phyloP scores from a whole-genome alignment of 139 green algal genomes.

The Tetraselmis striata region DNA sequence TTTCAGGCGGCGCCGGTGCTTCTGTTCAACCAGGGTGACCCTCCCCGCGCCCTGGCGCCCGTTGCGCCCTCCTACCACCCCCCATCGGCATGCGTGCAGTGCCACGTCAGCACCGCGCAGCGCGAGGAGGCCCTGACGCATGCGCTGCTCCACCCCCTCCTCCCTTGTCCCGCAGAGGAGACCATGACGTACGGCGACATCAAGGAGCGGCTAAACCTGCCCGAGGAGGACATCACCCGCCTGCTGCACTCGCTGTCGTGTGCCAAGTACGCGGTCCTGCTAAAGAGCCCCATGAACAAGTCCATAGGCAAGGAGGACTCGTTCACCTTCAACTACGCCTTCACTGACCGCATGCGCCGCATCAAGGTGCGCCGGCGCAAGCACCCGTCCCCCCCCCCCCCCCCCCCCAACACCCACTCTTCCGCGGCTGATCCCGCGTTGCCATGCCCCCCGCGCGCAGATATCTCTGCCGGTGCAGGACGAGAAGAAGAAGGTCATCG shows the following conservation, averaged over 20 bases:
- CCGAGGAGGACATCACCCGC: conserved; percentile 81
- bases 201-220: conserved; percentile 71
- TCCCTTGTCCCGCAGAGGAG: conserved; percentile 17
- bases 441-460: conserved; percentile 15
- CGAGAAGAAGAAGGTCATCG: conserved; percentile 82
- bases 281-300: conserved; percentile 67
- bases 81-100: too few species aligned
- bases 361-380: conserved; percentile 70
- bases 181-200: conserved; percentile 73
- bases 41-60: background rate
- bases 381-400: background rate
- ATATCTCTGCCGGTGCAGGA: conserved; percentile 75
- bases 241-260: conserved; percentile 81
- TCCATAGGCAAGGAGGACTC: conserved; percentile 72
- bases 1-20: conserved; percentile 69
- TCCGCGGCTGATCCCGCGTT: too few species aligned
- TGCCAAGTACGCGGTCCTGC: conserved; percentile 83
- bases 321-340: conserved; percentile 83
- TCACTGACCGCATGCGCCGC: conserved; percentile 82
- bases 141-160: background rate
- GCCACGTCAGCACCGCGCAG: background rate
- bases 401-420: background rate
- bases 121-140: background rate
- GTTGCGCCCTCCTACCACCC: background rate
- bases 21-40: conserved; percentile 76